Percentiles rank a stretch among this genome's conserved stretches.
Evolutionary conservation across 139 green algal genomes (phyloP).

Genomic region (Parachlorella kessleri): DNA sequence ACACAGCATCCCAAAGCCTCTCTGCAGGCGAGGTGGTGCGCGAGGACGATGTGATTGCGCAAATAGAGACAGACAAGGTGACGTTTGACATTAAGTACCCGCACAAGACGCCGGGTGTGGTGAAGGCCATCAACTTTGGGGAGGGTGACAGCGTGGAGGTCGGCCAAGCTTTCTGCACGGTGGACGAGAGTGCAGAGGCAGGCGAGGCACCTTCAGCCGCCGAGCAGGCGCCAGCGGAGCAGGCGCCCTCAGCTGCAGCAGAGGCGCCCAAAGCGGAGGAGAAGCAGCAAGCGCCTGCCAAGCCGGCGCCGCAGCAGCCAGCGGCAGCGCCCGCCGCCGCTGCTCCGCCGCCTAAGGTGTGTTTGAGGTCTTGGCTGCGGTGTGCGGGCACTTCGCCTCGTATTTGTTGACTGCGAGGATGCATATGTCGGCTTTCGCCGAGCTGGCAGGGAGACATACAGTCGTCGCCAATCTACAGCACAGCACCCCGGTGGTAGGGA

Average conservation of each 20-base stretch:
- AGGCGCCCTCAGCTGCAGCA: background rate
- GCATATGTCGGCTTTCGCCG: too few species aligned
- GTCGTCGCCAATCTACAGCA: too few species aligned
- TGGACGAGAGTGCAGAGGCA: constrained; percentile 63
- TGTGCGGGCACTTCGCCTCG: too few species aligned
- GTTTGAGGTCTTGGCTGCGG: too few species aligned
- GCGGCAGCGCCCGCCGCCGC: background rate
- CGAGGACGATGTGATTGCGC: constrained; percentile 94
- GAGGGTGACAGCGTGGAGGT: constrained; percentile 89
- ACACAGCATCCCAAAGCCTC: background rate
- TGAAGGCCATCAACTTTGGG: constrained; percentile 69
- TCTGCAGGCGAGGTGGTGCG: constrained; percentile 80
- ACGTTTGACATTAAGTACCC: constrained; percentile 91
- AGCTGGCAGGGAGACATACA: too few species aligned
- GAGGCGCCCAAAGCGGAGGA: constrained; percentile 10
- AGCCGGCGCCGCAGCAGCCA: constrained; percentile 21
- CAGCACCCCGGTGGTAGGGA: too few species aligned
- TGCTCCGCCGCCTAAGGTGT: constrained; percentile 4
- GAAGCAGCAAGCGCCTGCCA: constrained; percentile 2
- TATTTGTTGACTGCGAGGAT: too few species aligned
- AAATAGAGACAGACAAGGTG: constrained; percentile 99
- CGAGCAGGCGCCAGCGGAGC: constrained; percentile 2
- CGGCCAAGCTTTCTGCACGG: constrained; percentile 77
- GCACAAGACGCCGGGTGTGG: constrained; percentile 47
- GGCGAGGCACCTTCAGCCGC: constrained; percentile 1